phyloP scores from a whole-genome alignment of 306 rosid genomes.

The Crataegus laevigata region DNA sequence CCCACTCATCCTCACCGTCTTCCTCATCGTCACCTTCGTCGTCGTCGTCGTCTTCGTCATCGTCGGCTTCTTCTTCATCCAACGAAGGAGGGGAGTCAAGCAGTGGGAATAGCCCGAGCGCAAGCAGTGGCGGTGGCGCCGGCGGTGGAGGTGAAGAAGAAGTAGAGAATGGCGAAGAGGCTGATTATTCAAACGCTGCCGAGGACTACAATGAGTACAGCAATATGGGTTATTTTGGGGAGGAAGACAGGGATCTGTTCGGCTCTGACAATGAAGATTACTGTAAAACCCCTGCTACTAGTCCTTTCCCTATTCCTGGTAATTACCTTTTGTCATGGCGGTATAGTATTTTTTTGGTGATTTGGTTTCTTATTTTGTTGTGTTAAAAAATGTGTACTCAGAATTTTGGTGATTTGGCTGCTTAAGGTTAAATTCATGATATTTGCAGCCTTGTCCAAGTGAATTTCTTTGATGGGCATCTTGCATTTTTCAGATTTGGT shows the following conservation, averaged over 20 bases:
- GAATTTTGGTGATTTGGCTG: neutral
- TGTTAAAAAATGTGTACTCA: neutral
- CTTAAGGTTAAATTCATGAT: neutral
- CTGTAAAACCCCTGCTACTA: conserved; percentile 64
- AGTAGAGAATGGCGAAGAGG: conserved; percentile 52
- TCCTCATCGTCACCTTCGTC: conserved; percentile 51
- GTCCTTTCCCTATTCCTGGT: conserved; percentile 80
- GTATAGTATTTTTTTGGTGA: neutral
- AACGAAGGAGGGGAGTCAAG: conserved; percentile 36
- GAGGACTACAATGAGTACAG: conserved; percentile 15
- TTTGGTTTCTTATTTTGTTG: neutral
- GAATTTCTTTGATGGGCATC: neutral
- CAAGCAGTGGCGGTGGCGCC: conserved; percentile 42
- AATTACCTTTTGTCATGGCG: neutral
- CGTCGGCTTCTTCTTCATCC: conserved; percentile 54
- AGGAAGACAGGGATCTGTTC: conserved; percentile 73
- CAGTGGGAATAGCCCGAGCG: conserved; percentile 32
- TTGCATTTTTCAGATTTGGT: neutral
- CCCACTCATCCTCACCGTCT: conserved; percentile 56
- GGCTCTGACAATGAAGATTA: conserved; percentile 85
- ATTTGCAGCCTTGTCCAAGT: neutral
- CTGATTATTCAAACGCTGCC: conserved; percentile 10
- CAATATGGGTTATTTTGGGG: conserved; percentile 9
- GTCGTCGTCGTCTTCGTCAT: conserved; percentile 47
- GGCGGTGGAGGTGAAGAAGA: conserved; percentile 35